Evolutionary conservation across 164 flowering plant species (phyloP).

Genomic region (Dillenia suffruticosa): DNA sequence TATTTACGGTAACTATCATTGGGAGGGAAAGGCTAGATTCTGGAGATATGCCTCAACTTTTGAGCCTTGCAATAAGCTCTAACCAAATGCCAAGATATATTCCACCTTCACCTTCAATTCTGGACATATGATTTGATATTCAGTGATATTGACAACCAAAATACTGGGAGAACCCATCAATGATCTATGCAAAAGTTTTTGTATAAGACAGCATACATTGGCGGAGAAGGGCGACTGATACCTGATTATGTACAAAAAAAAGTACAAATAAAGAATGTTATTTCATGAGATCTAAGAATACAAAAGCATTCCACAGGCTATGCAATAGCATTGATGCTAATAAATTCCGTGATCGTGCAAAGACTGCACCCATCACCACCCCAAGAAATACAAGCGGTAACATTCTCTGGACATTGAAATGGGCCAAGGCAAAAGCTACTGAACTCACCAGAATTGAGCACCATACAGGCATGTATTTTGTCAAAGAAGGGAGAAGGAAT

Average conservation of each 20-base stretch:
- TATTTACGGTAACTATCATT: too few species aligned
- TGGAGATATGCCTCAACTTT: too few species aligned
- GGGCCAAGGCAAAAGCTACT: conserved; percentile 90
- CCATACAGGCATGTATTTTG: conserved; percentile 97
- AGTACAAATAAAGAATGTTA: conserved; percentile 19
- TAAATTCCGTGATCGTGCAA: conserved; percentile 77
- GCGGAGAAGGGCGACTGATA: neutral
- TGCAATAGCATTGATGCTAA: conserved; percentile 85
- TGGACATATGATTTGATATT: too few species aligned
- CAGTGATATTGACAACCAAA: too few species aligned
- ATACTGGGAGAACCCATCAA: neutral
- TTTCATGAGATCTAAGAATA: conserved; percentile 83
- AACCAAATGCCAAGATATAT: too few species aligned
- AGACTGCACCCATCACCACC: conserved; percentile 78
- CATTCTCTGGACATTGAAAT: conserved; percentile 90
- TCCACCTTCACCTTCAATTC: too few species aligned
- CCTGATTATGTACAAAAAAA: neutral
- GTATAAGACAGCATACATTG: neutral
- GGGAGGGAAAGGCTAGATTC: too few species aligned
- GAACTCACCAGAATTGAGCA: conserved; percentile 79
- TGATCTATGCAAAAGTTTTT: neutral
- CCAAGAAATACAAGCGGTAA: conserved; percentile 90
- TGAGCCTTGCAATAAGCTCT: too few species aligned
- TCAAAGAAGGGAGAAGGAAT: conserved; percentile 90
- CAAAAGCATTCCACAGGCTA: conserved; percentile 97